Percentiles rank a stretch among this genome's conserved stretches.
These are phyloP conservation scores for Aspergillus cristatus DNA, from an alignment of 495 filamentous ascomycete genomes.

Conservation along the genomic window DNA sequence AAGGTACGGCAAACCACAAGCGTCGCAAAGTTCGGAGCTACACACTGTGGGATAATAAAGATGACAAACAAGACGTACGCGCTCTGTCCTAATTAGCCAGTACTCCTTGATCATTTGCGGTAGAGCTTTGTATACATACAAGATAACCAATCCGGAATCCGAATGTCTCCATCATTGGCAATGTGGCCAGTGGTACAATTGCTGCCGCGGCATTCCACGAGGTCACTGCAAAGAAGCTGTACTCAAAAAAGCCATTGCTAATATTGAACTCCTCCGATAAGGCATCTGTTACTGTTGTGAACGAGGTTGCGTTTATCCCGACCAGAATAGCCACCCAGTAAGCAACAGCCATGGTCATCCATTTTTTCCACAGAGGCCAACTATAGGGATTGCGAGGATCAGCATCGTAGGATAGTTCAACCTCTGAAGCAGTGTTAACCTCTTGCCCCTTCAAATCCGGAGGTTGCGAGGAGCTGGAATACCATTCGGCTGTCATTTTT, in stretches of 20 bases:
- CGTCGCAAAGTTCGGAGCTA: constrained; percentile 15
- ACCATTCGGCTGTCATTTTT: too few species aligned
- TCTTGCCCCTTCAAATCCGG: too few species aligned
- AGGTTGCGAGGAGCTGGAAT: too few species aligned
- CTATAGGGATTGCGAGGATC: constrained; percentile 7
- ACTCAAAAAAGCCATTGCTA: constrained; percentile 4
- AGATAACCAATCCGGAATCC: constrained; percentile 5
- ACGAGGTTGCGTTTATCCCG: constrained; percentile 7
- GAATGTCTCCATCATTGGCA: constrained; percentile 8
- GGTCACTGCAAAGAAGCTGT: constrained; percentile 7
- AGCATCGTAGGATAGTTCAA: background rate
- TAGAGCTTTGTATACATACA: background rate
- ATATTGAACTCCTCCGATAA: constrained; percentile 5
- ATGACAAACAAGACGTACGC: constrained; percentile 7
- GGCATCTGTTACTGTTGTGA: constrained; percentile 4
- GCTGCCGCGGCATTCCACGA: constrained; percentile 8
- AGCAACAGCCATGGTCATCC: constrained; percentile 5
- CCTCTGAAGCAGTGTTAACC: too few species aligned
- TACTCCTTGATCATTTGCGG: background rate
- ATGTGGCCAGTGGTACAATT: constrained; percentile 3
- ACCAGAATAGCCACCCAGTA: constrained; percentile 8
- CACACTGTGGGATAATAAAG: constrained; percentile 14
- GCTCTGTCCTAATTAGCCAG: background rate
- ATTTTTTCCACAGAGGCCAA: constrained; percentile 4
- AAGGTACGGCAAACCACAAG: constrained; percentile 11